phyloP scores from a whole-genome alignment of 805 yeast genomes.

The Yamadazyma tumulicola region DNA sequence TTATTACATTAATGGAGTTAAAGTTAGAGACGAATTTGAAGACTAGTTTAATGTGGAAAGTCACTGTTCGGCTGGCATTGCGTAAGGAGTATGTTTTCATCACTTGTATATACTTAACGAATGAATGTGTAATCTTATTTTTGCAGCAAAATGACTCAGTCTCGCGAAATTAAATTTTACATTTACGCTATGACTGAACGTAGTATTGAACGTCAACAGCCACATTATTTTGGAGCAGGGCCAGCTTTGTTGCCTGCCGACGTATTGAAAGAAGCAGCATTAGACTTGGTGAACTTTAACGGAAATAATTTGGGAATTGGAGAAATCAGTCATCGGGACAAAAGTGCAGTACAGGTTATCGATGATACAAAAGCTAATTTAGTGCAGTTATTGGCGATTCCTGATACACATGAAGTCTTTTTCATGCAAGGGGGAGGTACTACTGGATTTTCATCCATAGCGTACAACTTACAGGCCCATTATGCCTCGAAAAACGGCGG shows the following conservation, averaged over 20 bases:
- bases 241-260: constrained; percentile 87
- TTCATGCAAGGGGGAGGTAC: constrained; percentile 99
- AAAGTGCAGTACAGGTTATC: constrained; percentile 73
- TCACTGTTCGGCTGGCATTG: no score
- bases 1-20: constrained; percentile 48
- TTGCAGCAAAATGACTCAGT: constrained; percentile 2
- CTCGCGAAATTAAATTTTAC: background rate
- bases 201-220: constrained; percentile 58
- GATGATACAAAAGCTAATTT: constrained; percentile 71
- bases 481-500: constrained; percentile 65
- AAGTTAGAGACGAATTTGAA: constrained; percentile 1
- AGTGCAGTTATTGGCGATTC: constrained; percentile 63
- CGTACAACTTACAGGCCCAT: constrained; percentile 76
- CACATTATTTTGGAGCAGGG: constrained; percentile 95
- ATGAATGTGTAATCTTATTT: background rate
- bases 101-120: background rate
- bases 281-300: constrained; percentile 71
- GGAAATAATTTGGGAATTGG: constrained; percentile 82
- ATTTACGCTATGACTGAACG: background rate
- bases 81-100: no score
- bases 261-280: constrained; percentile 85
- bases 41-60: background rate
- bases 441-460: constrained; percentile 86
- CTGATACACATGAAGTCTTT: constrained; percentile 91
- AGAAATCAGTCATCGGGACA: constrained; percentile 93